Evolutionary conservation across 805 yeast genomes (phyloP).

Genomic region (Nakazawaea populi): DNA sequence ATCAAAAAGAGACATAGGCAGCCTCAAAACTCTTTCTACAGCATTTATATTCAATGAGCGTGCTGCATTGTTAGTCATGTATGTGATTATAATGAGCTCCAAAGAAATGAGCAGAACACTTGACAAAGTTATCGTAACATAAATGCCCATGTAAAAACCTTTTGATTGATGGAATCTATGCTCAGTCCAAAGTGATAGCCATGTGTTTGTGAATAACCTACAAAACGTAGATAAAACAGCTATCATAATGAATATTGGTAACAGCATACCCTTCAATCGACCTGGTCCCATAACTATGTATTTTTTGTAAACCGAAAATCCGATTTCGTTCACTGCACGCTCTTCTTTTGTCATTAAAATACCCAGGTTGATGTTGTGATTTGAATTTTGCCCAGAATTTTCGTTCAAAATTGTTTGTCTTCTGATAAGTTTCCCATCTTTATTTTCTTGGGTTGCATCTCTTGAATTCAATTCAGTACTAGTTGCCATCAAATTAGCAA

Average conservation of each 20-base stretch:
- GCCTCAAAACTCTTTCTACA: conserved; percentile 50
- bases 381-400: conserved; percentile 13
- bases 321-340: conserved; percentile 51
- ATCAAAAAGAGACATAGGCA: conserved; percentile 82
- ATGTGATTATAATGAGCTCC: conserved; percentile 41
- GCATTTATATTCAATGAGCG: conserved; percentile 55
- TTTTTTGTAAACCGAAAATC: conserved; percentile 38
- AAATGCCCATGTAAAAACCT: conserved; percentile 68
- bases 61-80: conserved; percentile 48
- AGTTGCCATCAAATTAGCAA: conserved; percentile 34
- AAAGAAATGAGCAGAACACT: conserved; percentile 35
- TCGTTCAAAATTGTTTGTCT: conserved; percentile 14
- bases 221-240: conserved; percentile 38
- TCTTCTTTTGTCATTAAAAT: conserved; percentile 42
- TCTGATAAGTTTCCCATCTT: conserved; percentile 18
- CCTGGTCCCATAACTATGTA: conserved; percentile 56
- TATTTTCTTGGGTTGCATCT: conserved; percentile 18
- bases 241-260: conserved; percentile 21
- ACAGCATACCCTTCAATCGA: conserved; percentile 24
- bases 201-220: conserved; percentile 57
- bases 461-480: conserved; percentile 26
- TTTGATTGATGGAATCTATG: conserved; percentile 42
- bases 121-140: conserved; percentile 53
- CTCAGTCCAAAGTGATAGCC: conserved; percentile 82
- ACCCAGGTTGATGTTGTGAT: conserved; percentile 21